Base-by-base conservation (phyloP, 352 stramenopile genomes). In the Aphanomyces euteiches region DNA sequence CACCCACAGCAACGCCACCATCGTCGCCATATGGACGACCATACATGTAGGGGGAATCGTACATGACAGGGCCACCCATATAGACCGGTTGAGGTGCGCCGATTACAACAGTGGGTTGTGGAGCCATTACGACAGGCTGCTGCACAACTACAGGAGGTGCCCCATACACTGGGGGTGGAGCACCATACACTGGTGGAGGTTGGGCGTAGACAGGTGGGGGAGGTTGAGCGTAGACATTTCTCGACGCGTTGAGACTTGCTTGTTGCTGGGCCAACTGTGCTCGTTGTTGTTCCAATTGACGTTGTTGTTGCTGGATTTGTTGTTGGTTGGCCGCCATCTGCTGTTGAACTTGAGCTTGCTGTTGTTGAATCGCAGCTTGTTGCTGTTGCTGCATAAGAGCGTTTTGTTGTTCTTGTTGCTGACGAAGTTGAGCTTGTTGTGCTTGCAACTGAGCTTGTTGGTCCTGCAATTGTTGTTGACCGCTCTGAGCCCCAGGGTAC, bases 21-120 rank as follows among this genome's bases (percentile, higher is more conserved):
- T 28, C 28, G 28, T 28, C 28, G 28, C 72, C 19, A 17, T 40
- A 45, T 45, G 71, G 38, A n/a, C 65, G 63, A 37, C 28, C n/a
- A 47, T 65, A n/a, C 15, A 43, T 60, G 56, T 74, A 58, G 1
- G 59, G 50, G 7, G 68, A 34, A 4, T 34, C 45, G 0, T 50
- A 67, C n/a, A 74, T 54, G 6, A 74, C 39, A 6, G 72, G 66
- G 38, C 28, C 48, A 3, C 65, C 64, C 10, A 69, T 59, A 56
- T 78, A 78, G 2, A 61, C 66, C 4, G 69, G 69, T 3, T 75
- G 73, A 28, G 74, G 66, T 66, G 79, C 72, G 39, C 77, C 65
- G 13, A 75, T 67, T 12, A 75, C 64, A 17, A 72, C 72, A 39
- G 72, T n/a, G 37, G 4, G 72, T 37, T 13, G 72, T 47, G 8